Evolutionary conservation across 495 filamentous ascomycete species (phyloP), one percentile per base, ranked within the genome.

Genomic region (Daldinia vernicosa): DNA sequence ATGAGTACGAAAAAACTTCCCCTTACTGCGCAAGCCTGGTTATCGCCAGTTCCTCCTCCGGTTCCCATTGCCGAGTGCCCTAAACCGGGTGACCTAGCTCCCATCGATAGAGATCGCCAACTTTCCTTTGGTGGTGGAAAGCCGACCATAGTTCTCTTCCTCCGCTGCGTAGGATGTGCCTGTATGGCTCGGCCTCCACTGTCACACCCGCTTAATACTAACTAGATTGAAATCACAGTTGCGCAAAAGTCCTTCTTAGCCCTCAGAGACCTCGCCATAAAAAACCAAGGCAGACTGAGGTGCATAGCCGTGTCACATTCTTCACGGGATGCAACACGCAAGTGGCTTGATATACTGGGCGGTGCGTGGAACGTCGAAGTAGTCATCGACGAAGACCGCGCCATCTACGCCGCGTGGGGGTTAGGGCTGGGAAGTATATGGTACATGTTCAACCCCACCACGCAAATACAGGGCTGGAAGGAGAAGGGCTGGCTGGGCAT

Each of bases 241-340:
- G 86, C 87, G 15, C 86, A 88, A 63, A 87, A 87, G 67, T 84
- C 84, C 7, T 88, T 85, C 74, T 73, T 84, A 61, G 74, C 77
- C 26, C 75, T 88, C 35, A 82, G 85, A 60, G 64, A 77, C 4
- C 74, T 79, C 59, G 84, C 86, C n/a, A 77, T 70, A 54, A 66
- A 76, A 27, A 76, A 85, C 67, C 76, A 81, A 35, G 71, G 76
- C 71, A 76, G 80, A 45, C 58, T 83, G 7, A 76, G 74, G 50
- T 87, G 83, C 77, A 78, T 88, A 45, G 85, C 85, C 57, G 76
- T 88, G 63, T 88, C 87, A 28, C 86, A 88, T 71, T 83, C 82
- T 26, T 83, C 84, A 17, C 61, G 72, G 0, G 74, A 74, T 6
- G 79, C 84, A 7, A 88, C 86, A 9, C 65, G 76, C 17, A 80